Base-by-base conservation (phyloP, 179 eudicot species). In the Monotropa hypopitys region DNA sequence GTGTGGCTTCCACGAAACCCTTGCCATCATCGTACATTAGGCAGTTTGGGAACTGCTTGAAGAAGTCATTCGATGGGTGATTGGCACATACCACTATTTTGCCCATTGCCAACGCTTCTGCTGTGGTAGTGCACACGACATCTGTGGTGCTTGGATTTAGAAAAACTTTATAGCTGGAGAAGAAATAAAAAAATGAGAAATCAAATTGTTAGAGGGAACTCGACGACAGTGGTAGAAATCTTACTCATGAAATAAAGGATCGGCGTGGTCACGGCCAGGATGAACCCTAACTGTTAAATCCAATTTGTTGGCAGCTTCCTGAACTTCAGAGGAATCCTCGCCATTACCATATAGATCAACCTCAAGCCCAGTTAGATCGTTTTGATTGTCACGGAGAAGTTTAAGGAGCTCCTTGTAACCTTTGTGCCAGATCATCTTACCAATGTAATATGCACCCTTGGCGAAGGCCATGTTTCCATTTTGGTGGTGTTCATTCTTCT, bases 31-130 rank as follows among this genome's bases (percentile, higher is more conserved):
- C 83, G 28, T 91, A 95, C 35, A 81, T 86, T 74, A 84, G 87
- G 76, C 97, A 93, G 56, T 93, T 95, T 10, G 96, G 89, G 78
- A 93, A 95, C 81, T 89, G 95, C 84, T 88, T 91, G 88, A 95
- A 95, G 89, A 95, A 95, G 35, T 95, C 94, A 33, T 93, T 95
- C 54, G 99, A 95, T 26, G 97, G 92, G 77, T 95, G 99, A 80
- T 91, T 83, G 33, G 99, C 97, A 42, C 99, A 93, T 0, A 95
- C 88, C 8, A 95, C 98, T 65, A 90, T 89, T 82, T 95, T 95
- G 56, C 99, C 99, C 99, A 93, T 95, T 8, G 97, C 97, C 77
- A 94, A 72, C 66, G 99, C 99, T 87, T 95, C 99, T 33, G 99
- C 99, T 70, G 98, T 84, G 71, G 99, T 93, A 0, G 99, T 95